Conservation (phyloP, 2,329 filamentous ascomycete species). For the Ascocoryne sarcoides region DNA sequence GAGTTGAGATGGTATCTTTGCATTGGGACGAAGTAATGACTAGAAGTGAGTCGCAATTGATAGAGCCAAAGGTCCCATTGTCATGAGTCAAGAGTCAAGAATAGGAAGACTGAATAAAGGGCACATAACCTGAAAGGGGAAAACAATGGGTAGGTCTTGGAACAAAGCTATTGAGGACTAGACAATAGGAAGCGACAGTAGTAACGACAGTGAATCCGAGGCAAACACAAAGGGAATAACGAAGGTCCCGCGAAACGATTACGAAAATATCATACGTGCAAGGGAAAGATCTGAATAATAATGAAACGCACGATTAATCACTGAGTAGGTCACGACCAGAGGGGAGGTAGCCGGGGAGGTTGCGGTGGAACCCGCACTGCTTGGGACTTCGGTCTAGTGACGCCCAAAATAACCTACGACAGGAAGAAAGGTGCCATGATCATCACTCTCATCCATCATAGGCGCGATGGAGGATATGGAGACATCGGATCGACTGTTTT, state of each 20-base stretch:
- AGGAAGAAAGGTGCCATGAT: too few relatives aligned
- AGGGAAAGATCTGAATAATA: slow-evolving; percentile 5
- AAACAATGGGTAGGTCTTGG: not conserved
- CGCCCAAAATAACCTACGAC: too few relatives aligned
- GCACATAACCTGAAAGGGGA: not conserved
- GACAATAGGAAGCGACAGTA: slow-evolving; percentile 9
- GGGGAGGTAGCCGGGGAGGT: not conserved
- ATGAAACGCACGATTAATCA: slow-evolving; percentile 23
- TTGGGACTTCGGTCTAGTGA: too few relatives aligned
- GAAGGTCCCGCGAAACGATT: slow-evolving; percentile 12
- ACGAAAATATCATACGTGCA: slow-evolving; percentile 11
- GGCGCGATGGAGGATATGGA: too few relatives aligned
- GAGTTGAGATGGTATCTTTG: too few relatives aligned
- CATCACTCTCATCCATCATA: too few relatives aligned
- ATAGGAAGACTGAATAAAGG: slow-evolving; percentile 1
- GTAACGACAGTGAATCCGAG: slow-evolving; percentile 9
- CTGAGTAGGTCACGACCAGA: slow-evolving; percentile 11
- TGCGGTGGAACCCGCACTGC: too few relatives aligned
- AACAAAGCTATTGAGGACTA: slow-evolving; percentile 6
- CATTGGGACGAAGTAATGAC: too few relatives aligned
- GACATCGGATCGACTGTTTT: too few relatives aligned
- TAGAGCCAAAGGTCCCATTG: slow-evolving; percentile 1
- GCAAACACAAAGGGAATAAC: slow-evolving; percentile 4
- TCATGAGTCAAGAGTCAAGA: slow-evolving; percentile 4
- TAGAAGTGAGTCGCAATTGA: too few relatives aligned